phyloP scores from a whole-genome alignment of 192 early-diverging fungal species.

The Geranomyces variabilis region DNA sequence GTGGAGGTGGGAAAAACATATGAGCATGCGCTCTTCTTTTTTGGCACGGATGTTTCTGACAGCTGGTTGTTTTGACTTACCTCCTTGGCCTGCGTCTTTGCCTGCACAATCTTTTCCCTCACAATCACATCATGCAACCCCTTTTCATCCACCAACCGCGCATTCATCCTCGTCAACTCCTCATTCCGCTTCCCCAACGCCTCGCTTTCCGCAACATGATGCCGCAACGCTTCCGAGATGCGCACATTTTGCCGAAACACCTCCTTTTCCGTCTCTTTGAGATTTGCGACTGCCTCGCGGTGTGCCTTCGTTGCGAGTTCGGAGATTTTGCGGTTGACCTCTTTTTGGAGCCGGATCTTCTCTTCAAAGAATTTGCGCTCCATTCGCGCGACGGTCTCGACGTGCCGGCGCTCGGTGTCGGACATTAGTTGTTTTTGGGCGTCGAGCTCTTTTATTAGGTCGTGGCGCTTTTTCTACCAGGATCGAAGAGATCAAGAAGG shows the following conservation, averaged over 20 bases:
- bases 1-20: neutral
- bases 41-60: neutral
- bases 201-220: conserved; percentile 61
- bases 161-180: conserved; percentile 42
- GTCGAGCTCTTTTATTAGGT: conserved; percentile 63
- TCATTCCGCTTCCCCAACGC: conserved; percentile 53
- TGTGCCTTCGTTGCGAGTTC: conserved; percentile 68
- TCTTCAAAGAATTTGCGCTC: conserved; percentile 72
- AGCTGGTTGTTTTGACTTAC: conserved; percentile 32
- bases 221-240: conserved; percentile 60
- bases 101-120: conserved; percentile 64
- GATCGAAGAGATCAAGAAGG: neutral
- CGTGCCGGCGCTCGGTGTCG: conserved; percentile 61
- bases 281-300: conserved; percentile 61
- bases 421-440: conserved; percentile 54
- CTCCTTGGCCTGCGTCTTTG: conserved; percentile 56
- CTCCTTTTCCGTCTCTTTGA: conserved; percentile 66
- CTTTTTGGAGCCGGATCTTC: conserved; percentile 67
- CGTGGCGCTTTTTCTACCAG: conserved; percentile 55
- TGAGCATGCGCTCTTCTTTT: no score
- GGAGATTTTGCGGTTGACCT: conserved; percentile 62
- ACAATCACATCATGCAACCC: conserved; percentile 67
- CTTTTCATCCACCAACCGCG: conserved; percentile 57
- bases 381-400: conserved; percentile 58
- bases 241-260: conserved; percentile 66